phyloP scores from a whole-genome alignment of 2,329 filamentous ascomycete species.

The Emergomyces orientalis region DNA sequence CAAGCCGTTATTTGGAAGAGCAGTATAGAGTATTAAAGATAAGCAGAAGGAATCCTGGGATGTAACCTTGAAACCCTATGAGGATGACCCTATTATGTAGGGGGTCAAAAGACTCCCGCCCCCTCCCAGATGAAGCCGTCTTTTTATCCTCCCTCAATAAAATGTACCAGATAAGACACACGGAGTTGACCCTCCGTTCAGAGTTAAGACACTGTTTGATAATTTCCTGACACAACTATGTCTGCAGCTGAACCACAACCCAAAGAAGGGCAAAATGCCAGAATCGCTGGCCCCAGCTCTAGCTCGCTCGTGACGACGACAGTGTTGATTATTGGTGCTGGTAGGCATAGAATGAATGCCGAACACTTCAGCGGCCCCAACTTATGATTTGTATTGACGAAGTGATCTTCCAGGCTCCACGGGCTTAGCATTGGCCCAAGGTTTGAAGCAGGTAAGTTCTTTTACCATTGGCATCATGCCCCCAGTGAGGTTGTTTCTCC shows the following conservation, averaged over 20 bases:
- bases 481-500: background rate
- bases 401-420: background rate
- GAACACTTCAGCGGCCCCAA: background rate
- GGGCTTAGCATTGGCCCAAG: conserved; percentile 4
- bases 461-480: background rate
- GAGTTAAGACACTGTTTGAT: background rate
- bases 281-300: background rate
- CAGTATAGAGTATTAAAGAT: background rate
- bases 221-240: background rate
- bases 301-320: background rate
- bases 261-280: background rate
- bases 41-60: background rate
- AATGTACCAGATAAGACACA: background rate
- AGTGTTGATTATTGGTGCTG: conserved; percentile 1
- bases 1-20: background rate
- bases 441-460: conserved; percentile 1
- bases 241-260: background rate
- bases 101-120: background rate
- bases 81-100: background rate
- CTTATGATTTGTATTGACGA: background rate
- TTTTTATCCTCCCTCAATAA: background rate
- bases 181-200: background rate
- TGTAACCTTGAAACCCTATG: background rate
- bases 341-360: background rate
- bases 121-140: background rate